A percentile compares a stretch with the other conserved stretches of the same genome.
Conservation (phyloP, 768 basidiomycete genomes). For the Sporobolomyces pararoseus region DNA sequence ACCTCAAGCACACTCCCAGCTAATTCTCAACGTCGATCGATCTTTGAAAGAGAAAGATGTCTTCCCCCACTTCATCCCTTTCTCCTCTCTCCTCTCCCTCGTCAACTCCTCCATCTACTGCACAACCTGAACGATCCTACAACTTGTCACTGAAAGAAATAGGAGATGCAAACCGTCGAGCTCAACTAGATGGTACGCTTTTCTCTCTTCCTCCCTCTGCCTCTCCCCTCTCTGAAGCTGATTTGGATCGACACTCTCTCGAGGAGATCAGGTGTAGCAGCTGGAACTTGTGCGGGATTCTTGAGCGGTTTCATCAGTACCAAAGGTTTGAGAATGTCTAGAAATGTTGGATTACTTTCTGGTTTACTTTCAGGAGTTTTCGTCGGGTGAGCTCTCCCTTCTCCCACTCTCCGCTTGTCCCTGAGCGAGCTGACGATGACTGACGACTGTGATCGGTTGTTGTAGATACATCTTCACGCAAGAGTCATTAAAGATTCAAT, state of each 20-base stretch:
- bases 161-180: slow-evolving; percentile 22
- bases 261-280: slow-evolving; percentile 18
- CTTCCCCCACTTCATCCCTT: neutral
- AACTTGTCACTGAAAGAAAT: slow-evolving; percentile 25
- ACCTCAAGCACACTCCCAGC: neutral
- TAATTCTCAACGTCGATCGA: neutral
- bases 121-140: neutral
- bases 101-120: neutral
- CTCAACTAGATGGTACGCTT: slow-evolving; percentile 28
- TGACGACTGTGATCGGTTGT: no score
- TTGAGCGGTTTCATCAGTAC: slow-evolving; percentile 22
- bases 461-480: slow-evolving; percentile 30
- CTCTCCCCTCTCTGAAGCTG: neutral
- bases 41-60: neutral
- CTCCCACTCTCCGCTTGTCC: neutral
- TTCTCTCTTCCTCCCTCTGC: no score
- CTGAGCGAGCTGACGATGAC: neutral
- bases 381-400: slow-evolving; percentile 14
- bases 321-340: slow-evolving; percentile 5
- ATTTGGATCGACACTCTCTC: neutral
- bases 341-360: slow-evolving; percentile 4
- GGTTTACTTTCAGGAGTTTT: neutral
- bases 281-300: slow-evolving; percentile 35
- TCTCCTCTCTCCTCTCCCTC: slow-evolving; percentile 1
- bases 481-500: slow-evolving; percentile 30